phyloP scores from a whole-genome alignment of 495 filamentous ascomycete genomes.

The Ascodesmis nigricans region DNA sequence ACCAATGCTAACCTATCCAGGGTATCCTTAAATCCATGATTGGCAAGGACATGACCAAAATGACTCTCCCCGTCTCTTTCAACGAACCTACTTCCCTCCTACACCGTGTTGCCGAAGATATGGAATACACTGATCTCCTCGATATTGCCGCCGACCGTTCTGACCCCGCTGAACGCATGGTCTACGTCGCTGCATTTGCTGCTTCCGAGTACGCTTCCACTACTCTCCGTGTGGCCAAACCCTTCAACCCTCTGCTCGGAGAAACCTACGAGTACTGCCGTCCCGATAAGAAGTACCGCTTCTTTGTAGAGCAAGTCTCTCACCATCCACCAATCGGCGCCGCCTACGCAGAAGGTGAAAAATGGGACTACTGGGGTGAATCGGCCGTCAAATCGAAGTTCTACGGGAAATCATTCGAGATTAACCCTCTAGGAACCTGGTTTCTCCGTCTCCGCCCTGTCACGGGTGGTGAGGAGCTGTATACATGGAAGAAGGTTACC shows the following conservation, averaged over 20 bases:
- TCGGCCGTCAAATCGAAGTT: slow-evolving; percentile 95
- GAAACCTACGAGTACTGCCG: slow-evolving; percentile 94
- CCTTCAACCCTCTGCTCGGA: slow-evolving; percentile 87
- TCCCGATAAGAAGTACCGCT: slow-evolving; percentile 90
- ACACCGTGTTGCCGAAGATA: slow-evolving; percentile 85
- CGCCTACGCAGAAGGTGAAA: slow-evolving; percentile 75
- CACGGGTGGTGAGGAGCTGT: slow-evolving; percentile 65
- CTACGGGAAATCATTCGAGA: slow-evolving; percentile 91
- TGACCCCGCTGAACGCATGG: slow-evolving; percentile 74
- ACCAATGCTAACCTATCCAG: slow-evolving; percentile 29
- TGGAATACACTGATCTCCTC: slow-evolving; percentile 89
- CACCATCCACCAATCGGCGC: slow-evolving; percentile 93
- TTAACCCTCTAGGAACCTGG: slow-evolving; percentile 92
- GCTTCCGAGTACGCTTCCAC: slow-evolving; percentile 93
- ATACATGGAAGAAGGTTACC: slow-evolving; percentile 98
- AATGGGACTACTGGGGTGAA: slow-evolving; percentile 96
- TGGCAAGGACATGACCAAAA: slow-evolving; percentile 98
- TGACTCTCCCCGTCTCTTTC: slow-evolving; percentile 96
- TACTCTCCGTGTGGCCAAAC: slow-evolving; percentile 88
- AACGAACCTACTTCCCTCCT: slow-evolving; percentile 97
- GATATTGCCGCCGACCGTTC: slow-evolving; percentile 68
- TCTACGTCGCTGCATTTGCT: slow-evolving; percentile 93
- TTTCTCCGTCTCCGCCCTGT: slow-evolving; percentile 70
- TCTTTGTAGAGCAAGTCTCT: slow-evolving; percentile 96
- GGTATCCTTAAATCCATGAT: slow-evolving; percentile 98